These are phyloP conservation scores for Podaxis sp. DNA, from an alignment of 768 basidiomycete genomes.

Conservation along the genomic window DNA sequence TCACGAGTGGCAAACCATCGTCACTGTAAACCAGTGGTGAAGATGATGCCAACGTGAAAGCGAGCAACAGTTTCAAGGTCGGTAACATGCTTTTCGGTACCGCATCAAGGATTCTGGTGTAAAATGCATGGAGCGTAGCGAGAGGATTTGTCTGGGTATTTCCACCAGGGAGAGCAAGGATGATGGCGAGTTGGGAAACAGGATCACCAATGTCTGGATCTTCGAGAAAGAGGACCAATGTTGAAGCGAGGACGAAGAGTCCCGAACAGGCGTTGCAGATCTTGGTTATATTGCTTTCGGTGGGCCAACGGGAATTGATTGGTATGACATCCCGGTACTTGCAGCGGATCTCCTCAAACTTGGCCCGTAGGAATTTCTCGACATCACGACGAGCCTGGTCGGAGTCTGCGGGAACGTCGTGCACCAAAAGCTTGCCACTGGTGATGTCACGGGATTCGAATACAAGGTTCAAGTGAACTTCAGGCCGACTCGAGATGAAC, in stretches of 20 bases:
- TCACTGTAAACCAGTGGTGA: not conserved
- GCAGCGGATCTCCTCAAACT: not conserved
- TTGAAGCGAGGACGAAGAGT: not conserved
- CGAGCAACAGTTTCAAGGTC: not conserved
- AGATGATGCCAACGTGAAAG: not conserved
- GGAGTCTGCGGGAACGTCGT: not conserved
- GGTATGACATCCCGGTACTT: not conserved
- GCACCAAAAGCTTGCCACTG: not conserved
- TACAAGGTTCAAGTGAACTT: not conserved
- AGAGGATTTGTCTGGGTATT: not conserved
- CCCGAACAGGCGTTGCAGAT: not conserved
- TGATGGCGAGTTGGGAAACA: not conserved
- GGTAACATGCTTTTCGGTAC: not conserved
- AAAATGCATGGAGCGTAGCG: not conserved
- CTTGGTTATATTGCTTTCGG: not conserved
- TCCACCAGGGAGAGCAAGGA: not conserved
- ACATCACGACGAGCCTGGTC: not conserved
- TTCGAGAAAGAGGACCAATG: not conserved
- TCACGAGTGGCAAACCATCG: not conserved
- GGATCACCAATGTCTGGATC: not conserved
- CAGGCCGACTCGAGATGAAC: slow-evolving; percentile 5
- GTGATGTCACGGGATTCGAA: not conserved
- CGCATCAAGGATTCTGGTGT: not conserved
- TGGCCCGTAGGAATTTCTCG: not conserved
- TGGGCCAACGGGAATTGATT: not conserved